Base-by-base conservation (phyloP, 1,139 yeast species). In the Diutina catenulata region DNA sequence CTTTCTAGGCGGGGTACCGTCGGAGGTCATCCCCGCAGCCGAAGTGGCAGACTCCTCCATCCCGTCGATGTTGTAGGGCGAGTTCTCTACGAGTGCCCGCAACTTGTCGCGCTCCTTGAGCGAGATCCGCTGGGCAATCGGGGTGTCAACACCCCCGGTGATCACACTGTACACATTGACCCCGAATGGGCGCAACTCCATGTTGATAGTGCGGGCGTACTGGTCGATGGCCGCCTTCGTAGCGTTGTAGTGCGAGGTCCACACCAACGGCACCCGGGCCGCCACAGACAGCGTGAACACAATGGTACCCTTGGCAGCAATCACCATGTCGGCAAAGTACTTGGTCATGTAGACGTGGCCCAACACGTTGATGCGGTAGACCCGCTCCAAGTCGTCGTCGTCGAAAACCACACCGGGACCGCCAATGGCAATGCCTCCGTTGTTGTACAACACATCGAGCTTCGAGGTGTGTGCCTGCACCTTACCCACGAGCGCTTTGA, bases 91-190 rank as follows among this genome's bases (percentile, higher is more conserved):
- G n/a, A 9, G 3, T 3, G n/a, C 9, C 10, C 7, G 11, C 42
- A 40, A n/a, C 41, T 42, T 11, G 40, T 13, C 4, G 4, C 8
- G 13, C 38, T 32, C 21, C n/a, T 22, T 8, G 36, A n/a, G n/a
- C n/a, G 38, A 28, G 38, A 29, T 24, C 15, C 26, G 35, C 40
- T 57, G 62, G 27, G 50, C 47, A 27, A 63, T 59, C 11, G 56
- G 60, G n/a, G 68, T 62, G 37, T 62, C 51, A 3, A 64, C 68
- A 3, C 64, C 67, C 2, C 70, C 68, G 6, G 68, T 61, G 29
- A 63, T 59, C 6, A 63, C 56, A 35, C 59, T 51, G 43, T 61
- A 61, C 6, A 64, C 69, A 18, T 50, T 40, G 8, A 60, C 64
- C 1, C 60, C 66, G 40, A 60, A 59, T 0, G 68, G 68, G 39